These are phyloP conservation scores for Suhomyces sp. DNA, from an alignment of 805 yeast genomes.

Conservation along the genomic window DNA sequence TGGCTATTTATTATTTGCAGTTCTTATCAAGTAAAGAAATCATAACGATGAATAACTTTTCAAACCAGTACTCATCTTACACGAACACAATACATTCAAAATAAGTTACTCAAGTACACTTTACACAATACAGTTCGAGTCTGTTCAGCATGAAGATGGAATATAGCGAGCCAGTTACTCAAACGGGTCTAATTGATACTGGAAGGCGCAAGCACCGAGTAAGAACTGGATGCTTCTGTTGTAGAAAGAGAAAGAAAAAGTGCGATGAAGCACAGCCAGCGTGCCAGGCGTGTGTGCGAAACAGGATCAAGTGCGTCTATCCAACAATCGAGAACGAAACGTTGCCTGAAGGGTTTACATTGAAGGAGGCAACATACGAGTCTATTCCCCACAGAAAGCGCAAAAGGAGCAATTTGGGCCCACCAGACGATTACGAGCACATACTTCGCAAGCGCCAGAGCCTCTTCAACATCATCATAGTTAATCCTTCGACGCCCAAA, in stretches of 20 bases:
- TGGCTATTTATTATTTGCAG: background rate
- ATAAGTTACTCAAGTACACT: no score
- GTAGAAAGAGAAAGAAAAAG: slow-evolving; percentile 15
- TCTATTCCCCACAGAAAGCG: slow-evolving; percentile 3
- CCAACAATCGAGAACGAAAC: slow-evolving; percentile 10
- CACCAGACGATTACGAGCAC: background rate
- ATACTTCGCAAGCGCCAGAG: background rate
- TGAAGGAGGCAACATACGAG: slow-evolving; percentile 5
- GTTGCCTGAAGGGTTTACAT: slow-evolving; percentile 4
- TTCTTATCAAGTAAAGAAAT: background rate
- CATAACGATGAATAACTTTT: background rate
- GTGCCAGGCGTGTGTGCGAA: slow-evolving; percentile 11
- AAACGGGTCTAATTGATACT: background rate
- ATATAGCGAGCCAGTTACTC: background rate
- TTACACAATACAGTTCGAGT: background rate
- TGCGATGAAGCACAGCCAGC: slow-evolving; percentile 14
- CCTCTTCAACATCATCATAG: slow-evolving; percentile 6
- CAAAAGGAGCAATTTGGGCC: background rate
- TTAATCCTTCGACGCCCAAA: slow-evolving; percentile 3
- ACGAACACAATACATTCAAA: background rate
- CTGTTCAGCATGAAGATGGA: background rate
- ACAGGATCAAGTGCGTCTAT: slow-evolving; percentile 10
- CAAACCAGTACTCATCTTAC: background rate
- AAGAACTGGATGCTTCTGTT: slow-evolving; percentile 12
- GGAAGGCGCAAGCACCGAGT: slow-evolving; percentile 4